Evolutionary conservation across 495 filamentous ascomycete species (phyloP), one percentile per base, ranked within the genome.

Genomic region (Trichoderma reesei): DNA sequence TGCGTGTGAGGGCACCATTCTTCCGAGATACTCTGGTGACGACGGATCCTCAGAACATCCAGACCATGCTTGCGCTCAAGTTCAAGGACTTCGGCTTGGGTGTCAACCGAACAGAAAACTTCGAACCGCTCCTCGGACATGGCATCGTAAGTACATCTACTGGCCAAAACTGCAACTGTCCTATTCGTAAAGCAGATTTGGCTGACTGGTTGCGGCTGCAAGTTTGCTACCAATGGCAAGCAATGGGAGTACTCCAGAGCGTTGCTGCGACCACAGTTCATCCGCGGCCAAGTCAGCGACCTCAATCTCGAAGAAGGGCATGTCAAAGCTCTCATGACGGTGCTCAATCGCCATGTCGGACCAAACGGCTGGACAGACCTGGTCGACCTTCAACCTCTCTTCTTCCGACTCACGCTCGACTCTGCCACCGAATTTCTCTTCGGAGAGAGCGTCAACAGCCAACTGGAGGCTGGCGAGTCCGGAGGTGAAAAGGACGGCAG

Each of bases 341-440:
- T 56, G 26, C 51, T 56, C 51, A 14, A 56, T 16, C 51, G 51
- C 11, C 51, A 16, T 9, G 26, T 56, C 16, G 9, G 11, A 9
- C 51, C 26, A 14, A 6, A 56, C 34, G 51, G 51, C 51, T 56
- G 51, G 51, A 56, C 51, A 33, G 26, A 72, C 61, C 72, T 86
- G 2, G 69, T 78, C 14, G 84, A 92, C 70, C 73, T 92, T 6
- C 86, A 88, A 69, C 75, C 80, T 1, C 71, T 89, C 5, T 88
- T 92, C 71, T 87, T 83, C 73, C 64, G 73, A n/a, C 68, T 88
- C 51, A 88, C 88, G 0, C 76, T 91, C 9, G 88, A 92, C 69
- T 78, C 86, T 0, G 80, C 86, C 0, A 91, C 88, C 0, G 86
- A 91, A 65, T 88, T 92, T 69, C 76, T 93, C 3, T 87, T 91